Evolutionary conservation across 208 protist genomes (phyloP).

Genomic region (Wallacemonas collosoma): DNA sequence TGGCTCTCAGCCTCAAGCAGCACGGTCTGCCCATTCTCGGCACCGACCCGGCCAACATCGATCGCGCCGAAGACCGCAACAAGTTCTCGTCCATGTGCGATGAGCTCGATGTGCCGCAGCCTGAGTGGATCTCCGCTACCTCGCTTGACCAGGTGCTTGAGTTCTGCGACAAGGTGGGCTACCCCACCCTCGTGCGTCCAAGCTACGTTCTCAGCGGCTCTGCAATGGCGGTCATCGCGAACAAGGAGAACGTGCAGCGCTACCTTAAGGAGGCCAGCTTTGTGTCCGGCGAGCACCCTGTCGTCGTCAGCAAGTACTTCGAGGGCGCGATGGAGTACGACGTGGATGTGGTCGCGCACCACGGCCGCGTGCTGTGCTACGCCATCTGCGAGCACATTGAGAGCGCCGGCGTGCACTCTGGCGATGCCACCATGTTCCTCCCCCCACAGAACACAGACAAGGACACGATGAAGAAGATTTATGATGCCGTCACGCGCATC

Average conservation of each 20-base stretch:
- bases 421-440: slow-evolving; percentile 97
- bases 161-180: slow-evolving; percentile 93
- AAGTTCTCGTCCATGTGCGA: slow-evolving; percentile 95
- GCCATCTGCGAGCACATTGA: slow-evolving; percentile 99
- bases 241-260: slow-evolving; percentile 87
- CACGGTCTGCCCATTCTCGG: slow-evolving; percentile 94
- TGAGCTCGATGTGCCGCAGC: slow-evolving; percentile 95
- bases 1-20: slow-evolving; percentile 93
- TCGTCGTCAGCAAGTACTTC: slow-evolving; percentile 98
- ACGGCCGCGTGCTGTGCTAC: slow-evolving; percentile 95
- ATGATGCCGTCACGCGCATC: slow-evolving; percentile 86
- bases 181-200: slow-evolving; percentile 95
- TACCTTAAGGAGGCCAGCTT: slow-evolving; percentile 94
- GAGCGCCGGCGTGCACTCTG: slow-evolving; percentile 98
- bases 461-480: slow-evolving; percentile 83
- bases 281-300: slow-evolving; percentile 91
- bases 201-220: slow-evolving; percentile 98
- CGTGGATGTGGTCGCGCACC: slow-evolving; percentile 97
- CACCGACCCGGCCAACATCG: slow-evolving; percentile 96
- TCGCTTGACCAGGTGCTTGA: slow-evolving; percentile 87
- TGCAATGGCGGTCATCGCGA: slow-evolving; percentile 97
- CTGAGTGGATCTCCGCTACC: slow-evolving; percentile 95
- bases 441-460: slow-evolving; percentile 89
- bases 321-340: slow-evolving; percentile 98
- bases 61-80: slow-evolving; percentile 97